Base-by-base conservation (phyloP, 108 stramenopile genomes). In the Ochromonas danica region DNA sequence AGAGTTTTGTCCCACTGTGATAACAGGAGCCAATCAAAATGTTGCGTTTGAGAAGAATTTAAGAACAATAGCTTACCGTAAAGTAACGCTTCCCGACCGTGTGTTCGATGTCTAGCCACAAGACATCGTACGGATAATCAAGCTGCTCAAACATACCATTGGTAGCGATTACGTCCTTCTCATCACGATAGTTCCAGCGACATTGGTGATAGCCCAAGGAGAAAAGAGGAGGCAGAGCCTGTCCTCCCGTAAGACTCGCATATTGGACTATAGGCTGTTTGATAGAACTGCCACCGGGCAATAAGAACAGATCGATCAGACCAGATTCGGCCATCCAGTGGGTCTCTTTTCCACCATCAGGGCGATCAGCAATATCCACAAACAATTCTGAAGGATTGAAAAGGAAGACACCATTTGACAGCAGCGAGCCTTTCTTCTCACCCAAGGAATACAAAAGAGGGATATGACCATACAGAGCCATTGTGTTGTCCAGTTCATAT, bases 81-180 rank as follows among this genome's bases (percentile, higher is more conserved):
- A 67, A 67, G 31, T 67, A 67, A 10, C 97, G 88, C 88, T 99
- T 99, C 0, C 96, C 97, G 84, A 97, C 94, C 0, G 98, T 99
- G 85, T 99, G 98, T 82, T 99, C 98, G 85, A 99, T 99, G 87
- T 99, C 98, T 63, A 99, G 89, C 98, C 98, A 99, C 70, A 99
- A 83, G 0, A 99, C 98, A 84, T 99, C 98, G 82, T 97, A 97
- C 1, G 98, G 98, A 85, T 97, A 96, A 82, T 98, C 96, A 38
- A 92, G 83, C 81, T 94, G 93, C 80, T 97, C 96, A 81, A 96
- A 96, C 81, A 93, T 91, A 40, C 79, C 86, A 79, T 96, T 92
- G n/a, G 96, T 95, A 42, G 86, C 83, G 60, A 89, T 89, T 3
- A 97, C 96, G 88, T 97, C 98, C 61, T 89, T 86, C 81, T 99